Percentiles rank a stretch among this genome's conserved stretches.
phyloP scores from a whole-genome alignment of 2,329 filamentous ascomycete species.

The Scytalidium sp. region DNA sequence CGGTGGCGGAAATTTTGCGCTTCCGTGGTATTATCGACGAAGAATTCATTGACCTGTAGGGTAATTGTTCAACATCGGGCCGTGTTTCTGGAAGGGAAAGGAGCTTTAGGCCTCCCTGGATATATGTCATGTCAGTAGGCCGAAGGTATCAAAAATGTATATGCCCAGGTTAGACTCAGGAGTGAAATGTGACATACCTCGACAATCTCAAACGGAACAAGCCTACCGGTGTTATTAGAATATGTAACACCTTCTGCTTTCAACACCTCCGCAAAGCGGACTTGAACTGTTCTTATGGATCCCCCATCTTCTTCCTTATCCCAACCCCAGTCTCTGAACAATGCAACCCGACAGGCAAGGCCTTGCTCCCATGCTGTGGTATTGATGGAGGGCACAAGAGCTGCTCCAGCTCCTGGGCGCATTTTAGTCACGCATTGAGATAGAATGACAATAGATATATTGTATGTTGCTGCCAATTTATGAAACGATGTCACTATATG shows the following conservation, averaged over 20 bases:
- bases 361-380: conserved; percentile 78
- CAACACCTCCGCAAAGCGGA: conserved; percentile 61
- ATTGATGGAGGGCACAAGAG: conserved; percentile 72
- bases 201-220: conserved; percentile 22
- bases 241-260: conserved; percentile 54
- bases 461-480: conserved; percentile 70
- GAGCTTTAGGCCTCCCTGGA: conserved; percentile 11
- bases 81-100: conserved; percentile 6
- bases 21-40: conserved; percentile 45
- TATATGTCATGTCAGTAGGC: background rate
- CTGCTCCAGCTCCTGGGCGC: conserved; percentile 61
- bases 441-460: conserved; percentile 71
- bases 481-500: conserved; percentile 67
- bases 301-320: conserved; percentile 32
- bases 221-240: conserved; percentile 14
- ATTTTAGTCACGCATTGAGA: conserved; percentile 84
- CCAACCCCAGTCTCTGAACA: conserved; percentile 76
- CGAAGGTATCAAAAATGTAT: background rate
- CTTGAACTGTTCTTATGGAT: conserved; percentile 46
- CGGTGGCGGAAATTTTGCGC: conserved; percentile 61
- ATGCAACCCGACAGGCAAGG: conserved; percentile 67
- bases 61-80: background rate
- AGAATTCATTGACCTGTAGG: conserved; percentile 7
- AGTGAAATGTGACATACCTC: conserved; percentile 14
- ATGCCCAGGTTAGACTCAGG: background rate